Base-by-base conservation (phyloP, 1,284 basidiomycete species). In the Malassezia nana region DNA sequence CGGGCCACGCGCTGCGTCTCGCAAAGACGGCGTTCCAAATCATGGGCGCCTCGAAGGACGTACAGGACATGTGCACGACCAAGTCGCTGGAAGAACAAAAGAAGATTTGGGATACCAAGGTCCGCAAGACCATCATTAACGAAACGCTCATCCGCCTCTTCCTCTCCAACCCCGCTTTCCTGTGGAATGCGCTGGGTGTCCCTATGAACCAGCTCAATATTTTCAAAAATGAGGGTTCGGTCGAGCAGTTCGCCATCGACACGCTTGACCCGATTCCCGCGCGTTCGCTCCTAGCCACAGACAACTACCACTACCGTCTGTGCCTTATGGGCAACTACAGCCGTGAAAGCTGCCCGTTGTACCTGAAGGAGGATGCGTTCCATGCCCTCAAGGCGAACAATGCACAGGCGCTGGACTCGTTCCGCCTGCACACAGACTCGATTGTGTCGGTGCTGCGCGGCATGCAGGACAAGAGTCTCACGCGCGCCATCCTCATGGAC, bases 111-210 rank as follows among this genome's bases (percentile, higher is more conserved):
- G 74, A 75, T 44, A 77, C 75, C 46, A 79, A 74, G 52, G 69
- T 87, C 7, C 78, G 83, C 51, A 83, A 82, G 1, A 80, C 85
- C 22, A 70, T 88, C 29, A 76, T 87, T 52, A 84, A 85, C 69
- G 80, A 80, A 25, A 66, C 82, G 25, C 81, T 87, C 58, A 79
- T 83, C 59, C 77, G 68, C 5, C 46, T 79, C 4, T 77, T 86
- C 60, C 75, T 86, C 43, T 66, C 72, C 29, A 76, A 75, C 60
- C 73, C 70, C 5, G 63, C 65, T 2, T 87, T 89, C 74, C 82
- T 84, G 58, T 89, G 86, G 86, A 86, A 86, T 64, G 85, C 85
- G 0, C 77, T 88, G 13, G 85, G 86, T 29, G 85, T 88, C 1
- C 86, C 86, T 2, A 77, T 79, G 63, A 85, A 86, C 70, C 86